Percentiles rank a stretch among this genome's conserved stretches.
Evolutionary conservation across 495 filamentous ascomycete genomes (phyloP).

Genomic region (Hypoxylon lienhwacheense): DNA sequence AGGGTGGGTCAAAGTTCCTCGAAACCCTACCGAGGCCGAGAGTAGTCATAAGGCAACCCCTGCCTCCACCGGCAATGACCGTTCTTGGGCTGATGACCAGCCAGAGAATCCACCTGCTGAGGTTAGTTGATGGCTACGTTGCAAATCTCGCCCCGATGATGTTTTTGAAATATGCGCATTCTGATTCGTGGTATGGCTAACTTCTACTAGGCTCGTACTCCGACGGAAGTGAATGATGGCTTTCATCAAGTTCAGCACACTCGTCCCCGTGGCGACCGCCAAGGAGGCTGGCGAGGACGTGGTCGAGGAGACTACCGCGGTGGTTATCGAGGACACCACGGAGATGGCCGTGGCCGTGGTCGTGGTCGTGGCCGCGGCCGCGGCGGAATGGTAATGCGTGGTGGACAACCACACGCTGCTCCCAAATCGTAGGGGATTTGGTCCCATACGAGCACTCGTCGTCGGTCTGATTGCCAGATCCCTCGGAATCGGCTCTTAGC

Average conservation of each 20-base stretch:
- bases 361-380: constrained; percentile 20
- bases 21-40: constrained; percentile 73
- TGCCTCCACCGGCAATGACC: constrained; percentile 55
- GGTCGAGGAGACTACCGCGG: constrained; percentile 61
- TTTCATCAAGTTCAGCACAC: constrained; percentile 71
- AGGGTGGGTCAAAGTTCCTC: constrained; percentile 73
- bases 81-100: constrained; percentile 71
- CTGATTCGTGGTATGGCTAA: constrained; percentile 6
- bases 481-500: constrained; percentile 25
- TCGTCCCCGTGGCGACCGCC: constrained; percentile 53
- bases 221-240: constrained; percentile 56
- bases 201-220: constrained; percentile 36
- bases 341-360: constrained; percentile 30
- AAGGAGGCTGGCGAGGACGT: constrained; percentile 53
- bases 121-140: constrained; percentile 37
- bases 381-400: constrained; percentile 19
- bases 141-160: too few relatives aligned
- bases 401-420: constrained; percentile 38
- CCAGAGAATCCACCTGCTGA: constrained; percentile 49
- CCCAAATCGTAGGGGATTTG: constrained; percentile 45
- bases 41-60: constrained; percentile 62
- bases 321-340: constrained; percentile 54
- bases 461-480: constrained; percentile 27
- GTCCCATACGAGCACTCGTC: constrained; percentile 19
- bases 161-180: too few relatives aligned